A percentile compares a stretch with the other conserved stretches of the same genome.
phyloP scores from a whole-genome alignment of 2,329 filamentous ascomycete genomes.

The Fusarium papillatum region DNA sequence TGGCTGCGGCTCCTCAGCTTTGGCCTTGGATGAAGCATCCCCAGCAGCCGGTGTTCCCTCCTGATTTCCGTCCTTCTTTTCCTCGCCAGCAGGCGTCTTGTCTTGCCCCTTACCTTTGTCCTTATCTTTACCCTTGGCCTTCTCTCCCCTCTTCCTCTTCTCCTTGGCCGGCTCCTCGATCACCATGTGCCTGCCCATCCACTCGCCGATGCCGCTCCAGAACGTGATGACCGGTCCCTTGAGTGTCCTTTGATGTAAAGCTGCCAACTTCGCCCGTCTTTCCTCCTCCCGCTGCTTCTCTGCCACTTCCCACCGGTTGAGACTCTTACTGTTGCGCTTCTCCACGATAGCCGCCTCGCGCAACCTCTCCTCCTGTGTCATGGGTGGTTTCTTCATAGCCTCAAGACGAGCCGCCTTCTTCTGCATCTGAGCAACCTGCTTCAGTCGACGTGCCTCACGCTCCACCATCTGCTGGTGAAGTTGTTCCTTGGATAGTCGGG shows the following conservation, averaged over 20 bases:
- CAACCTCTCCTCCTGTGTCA: conserved; percentile 90
- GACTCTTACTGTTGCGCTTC: conserved; percentile 87
- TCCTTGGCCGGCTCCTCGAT: conserved; percentile 74
- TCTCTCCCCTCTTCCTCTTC: conserved; percentile 61
- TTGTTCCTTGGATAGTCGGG: conserved; percentile 71
- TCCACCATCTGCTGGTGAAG: conserved; percentile 80
- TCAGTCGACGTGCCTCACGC: conserved; percentile 77
- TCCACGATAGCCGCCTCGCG: conserved; percentile 88
- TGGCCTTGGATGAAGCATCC: conserved; percentile 7
- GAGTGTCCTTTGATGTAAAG: conserved; percentile 87
- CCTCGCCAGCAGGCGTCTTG: conserved; percentile 15
- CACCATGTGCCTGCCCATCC: conserved; percentile 77
- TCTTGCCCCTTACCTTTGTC: conserved; percentile 42
- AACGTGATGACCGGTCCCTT: conserved; percentile 92
- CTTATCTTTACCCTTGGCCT: conserved; percentile 46
- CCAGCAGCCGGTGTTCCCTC: neutral
- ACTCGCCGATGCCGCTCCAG: conserved; percentile 93
- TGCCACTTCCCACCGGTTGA: conserved; percentile 94
- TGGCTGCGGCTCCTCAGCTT: conserved; percentile 15
- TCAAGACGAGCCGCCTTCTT: conserved; percentile 78
- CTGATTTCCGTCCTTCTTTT: conserved; percentile 23
- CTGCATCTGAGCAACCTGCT: conserved; percentile 78
- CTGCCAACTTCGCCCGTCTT: conserved; percentile 85
- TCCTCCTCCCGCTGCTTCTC: conserved; percentile 92
- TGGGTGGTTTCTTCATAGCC: conserved; percentile 80